Evolutionary conservation across 768 basidiomycete species (phyloP), one percentile per base, ranked within the genome.

Genomic region (Termitomyces sp.): DNA sequence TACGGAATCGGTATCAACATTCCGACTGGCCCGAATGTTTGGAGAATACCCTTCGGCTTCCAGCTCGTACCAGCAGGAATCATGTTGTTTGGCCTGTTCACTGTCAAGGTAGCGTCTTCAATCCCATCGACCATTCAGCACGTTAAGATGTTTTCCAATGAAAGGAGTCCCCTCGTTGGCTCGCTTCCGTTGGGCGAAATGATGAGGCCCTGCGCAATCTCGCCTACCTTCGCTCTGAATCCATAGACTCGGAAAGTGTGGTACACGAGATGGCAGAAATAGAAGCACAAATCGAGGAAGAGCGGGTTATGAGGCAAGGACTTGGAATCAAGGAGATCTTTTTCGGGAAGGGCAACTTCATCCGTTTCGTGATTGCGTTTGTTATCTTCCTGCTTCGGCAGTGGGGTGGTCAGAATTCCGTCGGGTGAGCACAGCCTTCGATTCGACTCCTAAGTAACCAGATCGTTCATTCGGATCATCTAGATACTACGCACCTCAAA

Each of bases 341-440:
- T 73, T 75, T 90, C 38, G 87, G 87, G 19, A 89, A 89, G 66
- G 92, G 93, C 46, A 93, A 93, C 72, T 80, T 84, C 45, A 74
- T 86, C 58, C 86, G 93, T 23, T 94, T 95, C 75, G 73, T 87
- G n/a, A 92, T 95, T 63, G 92, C 92, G 1, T 85, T 90, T 62
- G 69, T 80, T 27, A 89, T 92, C 59, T 92, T 92, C 75, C 67
- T 89, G 58, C 73, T 92, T 8, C 92, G 93, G 62, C 90, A 93
- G 66, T 92, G 86, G 86, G 80, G 82, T 47, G 92, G 92, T 1
- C 92, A 93, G 68, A 91, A 94, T 71, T 86, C 87, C 0, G 87
- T 93, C 61, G 76, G 74, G 77, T 81, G 57, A 34, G 75, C 63
- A 40, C 29, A 19, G 6, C 53, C 5, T 29, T 27, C n/a, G 1